These are phyloP conservation scores for Starmerella apis DNA, from an alignment of 805 yeast genomes.

Conservation along the genomic window DNA sequence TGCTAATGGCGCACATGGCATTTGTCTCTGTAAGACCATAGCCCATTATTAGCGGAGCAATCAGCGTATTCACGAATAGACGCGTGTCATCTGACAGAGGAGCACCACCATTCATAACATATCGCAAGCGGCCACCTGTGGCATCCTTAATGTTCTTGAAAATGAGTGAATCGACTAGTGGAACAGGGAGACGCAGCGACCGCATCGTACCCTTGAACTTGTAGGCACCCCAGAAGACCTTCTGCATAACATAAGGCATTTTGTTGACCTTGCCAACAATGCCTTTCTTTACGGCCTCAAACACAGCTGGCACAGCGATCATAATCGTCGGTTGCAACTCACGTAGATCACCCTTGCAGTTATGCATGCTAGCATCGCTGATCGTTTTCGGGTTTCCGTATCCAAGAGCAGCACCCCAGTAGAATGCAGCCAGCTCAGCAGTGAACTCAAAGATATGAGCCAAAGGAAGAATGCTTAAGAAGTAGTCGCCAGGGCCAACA, in stretches of 20 bases:
- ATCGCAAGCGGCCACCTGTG: constrained; percentile 80
- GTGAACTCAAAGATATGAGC: constrained; percentile 93
- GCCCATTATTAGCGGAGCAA: constrained; percentile 84
- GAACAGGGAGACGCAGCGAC: constrained; percentile 63
- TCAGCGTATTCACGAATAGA: constrained; percentile 58
- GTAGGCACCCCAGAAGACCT: constrained; percentile 81
- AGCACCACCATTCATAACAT: constrained; percentile 82
- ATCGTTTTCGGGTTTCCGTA: constrained; percentile 89
- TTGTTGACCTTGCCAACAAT: constrained; percentile 62
- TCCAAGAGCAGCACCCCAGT: constrained; percentile 86
- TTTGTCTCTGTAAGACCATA: constrained; percentile 95
- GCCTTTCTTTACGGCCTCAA: constrained; percentile 94
- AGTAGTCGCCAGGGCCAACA: constrained; percentile 51
- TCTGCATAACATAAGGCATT: constrained; percentile 57
- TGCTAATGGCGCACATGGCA: constrained; percentile 70
- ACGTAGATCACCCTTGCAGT: constrained; percentile 79
- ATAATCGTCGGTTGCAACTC: constrained; percentile 83
- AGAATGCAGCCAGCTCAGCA: constrained; percentile 66
- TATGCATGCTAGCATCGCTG: constrained; percentile 66
- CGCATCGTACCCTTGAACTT: constrained; percentile 57
- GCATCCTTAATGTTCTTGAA: constrained; percentile 86
- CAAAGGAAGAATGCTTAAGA: constrained; percentile 82
- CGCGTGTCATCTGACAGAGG: constrained; percentile 77
- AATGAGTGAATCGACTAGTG: constrained; percentile 58
- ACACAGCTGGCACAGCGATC: constrained; percentile 98